Conservation (phyloP, 148 eudicot species). For the Nepenthes gracilis region DNA sequence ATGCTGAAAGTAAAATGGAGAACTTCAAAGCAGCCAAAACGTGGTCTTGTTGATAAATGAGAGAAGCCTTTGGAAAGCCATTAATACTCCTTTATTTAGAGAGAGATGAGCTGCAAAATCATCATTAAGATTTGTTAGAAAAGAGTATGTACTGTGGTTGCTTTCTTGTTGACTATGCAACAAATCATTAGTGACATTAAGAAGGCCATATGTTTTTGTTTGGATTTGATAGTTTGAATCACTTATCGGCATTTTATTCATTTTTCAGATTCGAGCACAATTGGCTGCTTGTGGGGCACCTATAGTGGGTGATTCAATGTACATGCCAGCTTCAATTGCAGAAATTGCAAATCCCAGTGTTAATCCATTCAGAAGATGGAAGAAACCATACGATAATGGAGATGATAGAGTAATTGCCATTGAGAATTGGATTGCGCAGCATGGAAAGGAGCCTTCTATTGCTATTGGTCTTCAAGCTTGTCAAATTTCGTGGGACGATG, state of each 20-base stretch:
- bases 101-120: too few relatives aligned
- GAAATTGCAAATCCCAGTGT: constrained; percentile 50
- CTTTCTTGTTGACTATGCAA: too few relatives aligned
- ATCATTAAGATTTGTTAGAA: too few relatives aligned
- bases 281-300: constrained; percentile 93
- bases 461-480: constrained; percentile 97
- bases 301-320: constrained; percentile 88
- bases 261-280: constrained; percentile 77
- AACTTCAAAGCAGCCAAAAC: too few relatives aligned
- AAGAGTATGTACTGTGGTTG: too few relatives aligned
- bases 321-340: constrained; percentile 80
- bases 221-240: not conserved
- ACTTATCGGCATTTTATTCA: too few relatives aligned
- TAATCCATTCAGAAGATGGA: constrained; percentile 52
- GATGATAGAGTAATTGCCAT: constrained; percentile 30
- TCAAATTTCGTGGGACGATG: constrained; percentile 93
- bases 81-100: too few relatives aligned
- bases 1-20: too few relatives aligned
- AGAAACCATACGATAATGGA: constrained; percentile 29
- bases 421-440: constrained; percentile 60
- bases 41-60: too few relatives aligned
- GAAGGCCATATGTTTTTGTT: not conserved
- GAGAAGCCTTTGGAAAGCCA: too few relatives aligned
- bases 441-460: constrained; percentile 81
- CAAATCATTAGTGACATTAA: not conserved